A percentile compares a stretch with the other conserved stretches of the same genome.
phyloP scores from a whole-genome alignment of 1,284 basidiomycete genomes.

The Leccinum griseonigrum region DNA sequence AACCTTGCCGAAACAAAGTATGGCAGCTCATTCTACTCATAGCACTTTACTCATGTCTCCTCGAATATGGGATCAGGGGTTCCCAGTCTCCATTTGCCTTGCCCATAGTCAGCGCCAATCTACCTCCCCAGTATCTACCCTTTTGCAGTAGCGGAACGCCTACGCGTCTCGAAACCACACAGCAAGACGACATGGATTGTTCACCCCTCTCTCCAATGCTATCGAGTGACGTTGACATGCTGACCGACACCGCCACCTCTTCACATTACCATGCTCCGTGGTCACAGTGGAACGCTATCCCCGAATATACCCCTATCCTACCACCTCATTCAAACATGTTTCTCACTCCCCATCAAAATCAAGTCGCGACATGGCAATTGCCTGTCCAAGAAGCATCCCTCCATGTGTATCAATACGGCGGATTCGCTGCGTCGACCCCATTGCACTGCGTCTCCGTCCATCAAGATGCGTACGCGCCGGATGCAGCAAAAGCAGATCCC shows the following conservation, averaged over 20 bases:
- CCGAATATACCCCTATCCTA: not conserved
- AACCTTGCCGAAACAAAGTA: conserved; percentile 1
- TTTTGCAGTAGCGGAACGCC: not conserved
- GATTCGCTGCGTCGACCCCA: not conserved
- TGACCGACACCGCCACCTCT: conserved; percentile 5
- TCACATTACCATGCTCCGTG: not conserved
- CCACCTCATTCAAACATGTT: not conserved
- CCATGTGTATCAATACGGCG: not conserved
- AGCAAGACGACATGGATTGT: conserved; percentile 18
- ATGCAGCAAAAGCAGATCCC: not conserved
- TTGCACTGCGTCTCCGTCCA: not conserved
- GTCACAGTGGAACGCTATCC: conserved; percentile 5
- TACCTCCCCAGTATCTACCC: not conserved
- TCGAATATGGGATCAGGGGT: not conserved
- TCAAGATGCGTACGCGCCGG: not conserved
- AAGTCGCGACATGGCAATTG: not conserved
- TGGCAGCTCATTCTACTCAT: not conserved
- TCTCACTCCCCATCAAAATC: not conserved
- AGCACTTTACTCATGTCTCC: not conserved
- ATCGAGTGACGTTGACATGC: conserved; percentile 14
- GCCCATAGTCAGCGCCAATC: not conserved
- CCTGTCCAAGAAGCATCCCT: conserved; percentile 2
- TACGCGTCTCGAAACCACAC: not conserved
- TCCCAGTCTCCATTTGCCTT: not conserved
- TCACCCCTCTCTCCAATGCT: conserved; percentile 8